Percentiles rank a stretch among this genome's conserved stretches.
These are phyloP conservation scores for Kitagawia praeruptora DNA, from an alignment of 129 eudicot species.

Conservation along the genomic window DNA sequence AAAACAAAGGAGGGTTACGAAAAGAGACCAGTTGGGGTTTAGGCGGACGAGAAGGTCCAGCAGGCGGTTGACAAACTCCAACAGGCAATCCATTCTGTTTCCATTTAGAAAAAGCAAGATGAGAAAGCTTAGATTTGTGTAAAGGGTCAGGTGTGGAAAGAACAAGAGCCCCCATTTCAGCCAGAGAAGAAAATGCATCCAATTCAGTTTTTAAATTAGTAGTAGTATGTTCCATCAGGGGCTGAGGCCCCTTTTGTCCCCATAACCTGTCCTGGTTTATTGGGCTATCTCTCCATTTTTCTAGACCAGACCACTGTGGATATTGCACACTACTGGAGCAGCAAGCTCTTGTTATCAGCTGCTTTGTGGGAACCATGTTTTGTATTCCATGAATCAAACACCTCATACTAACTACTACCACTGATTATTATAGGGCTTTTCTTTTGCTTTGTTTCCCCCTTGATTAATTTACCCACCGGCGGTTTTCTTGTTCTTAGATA, in stretches of 20 bases:
- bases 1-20: background rate
- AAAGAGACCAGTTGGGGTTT: conserved; percentile 68
- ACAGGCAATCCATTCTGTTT: conserved; percentile 39
- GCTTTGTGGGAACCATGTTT: background rate
- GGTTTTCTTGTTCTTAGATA: no score
- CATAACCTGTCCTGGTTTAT: conserved; percentile 64
- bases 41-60: conserved; percentile 60
- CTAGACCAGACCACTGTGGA: conserved; percentile 70
- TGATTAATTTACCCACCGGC: no score
- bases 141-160: conserved; percentile 70
- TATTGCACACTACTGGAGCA: conserved; percentile 12
- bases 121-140: conserved; percentile 62
- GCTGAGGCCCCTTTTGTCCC: conserved; percentile 73
- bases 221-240: background rate
- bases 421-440: no score
- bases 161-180: conserved; percentile 72
- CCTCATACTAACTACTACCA: background rate
- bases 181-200: conserved; percentile 34
- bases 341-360: background rate
- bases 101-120: conserved; percentile 57
- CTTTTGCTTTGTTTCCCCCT: no score
- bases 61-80: conserved; percentile 56
- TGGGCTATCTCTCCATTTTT: conserved; percentile 52
- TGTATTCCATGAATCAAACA: background rate
- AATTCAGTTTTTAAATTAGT: conserved; percentile 2